A percentile compares a stretch with the other conserved stretches of the same genome.
phyloP scores from a whole-genome alignment of 2,329 filamentous ascomycete genomes.

The Sporothrix brunneoviolacea region DNA sequence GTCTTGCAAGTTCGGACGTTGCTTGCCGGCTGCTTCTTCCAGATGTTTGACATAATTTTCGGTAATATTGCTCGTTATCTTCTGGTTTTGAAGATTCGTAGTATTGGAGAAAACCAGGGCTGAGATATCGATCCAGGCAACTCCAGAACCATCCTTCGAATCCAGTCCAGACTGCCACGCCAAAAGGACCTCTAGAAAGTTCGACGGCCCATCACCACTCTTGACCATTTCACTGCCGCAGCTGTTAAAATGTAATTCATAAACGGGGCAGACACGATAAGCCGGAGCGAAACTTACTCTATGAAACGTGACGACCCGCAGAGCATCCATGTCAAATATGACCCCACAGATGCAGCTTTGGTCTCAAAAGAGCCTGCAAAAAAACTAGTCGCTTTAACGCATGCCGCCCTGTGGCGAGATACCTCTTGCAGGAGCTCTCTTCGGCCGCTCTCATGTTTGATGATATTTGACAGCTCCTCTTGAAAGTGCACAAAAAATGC shows the following conservation, averaged over 20 bases:
- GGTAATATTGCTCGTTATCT: background rate
- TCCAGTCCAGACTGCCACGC: constrained; percentile 9
- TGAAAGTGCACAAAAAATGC: constrained; percentile 23
- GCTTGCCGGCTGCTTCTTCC: background rate
- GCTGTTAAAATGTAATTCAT: background rate
- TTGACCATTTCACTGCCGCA: constrained; percentile 14
- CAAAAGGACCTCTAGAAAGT: constrained; percentile 9
- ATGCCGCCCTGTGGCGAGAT: background rate
- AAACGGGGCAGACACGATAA: background rate
- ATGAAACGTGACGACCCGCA: constrained; percentile 15
- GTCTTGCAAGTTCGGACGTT: background rate
- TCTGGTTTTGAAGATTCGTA: constrained; percentile 4
- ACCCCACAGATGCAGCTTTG: background rate
- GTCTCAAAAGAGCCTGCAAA: background rate
- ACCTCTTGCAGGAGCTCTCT: background rate
- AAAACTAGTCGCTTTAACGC: background rate
- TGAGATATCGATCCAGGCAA: background rate
- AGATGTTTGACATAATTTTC: constrained; percentile 12
- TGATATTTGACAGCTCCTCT: constrained; percentile 10
- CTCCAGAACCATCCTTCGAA: background rate
- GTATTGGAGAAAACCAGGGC: background rate
- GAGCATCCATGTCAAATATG: constrained; percentile 18
- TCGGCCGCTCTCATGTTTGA: constrained; percentile 3
- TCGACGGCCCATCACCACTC: constrained; percentile 5
- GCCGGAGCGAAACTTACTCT: background rate